Base-by-base conservation (phyloP, 163 green algal genomes). In the Chlamydomonas reinhardtii region DNA sequence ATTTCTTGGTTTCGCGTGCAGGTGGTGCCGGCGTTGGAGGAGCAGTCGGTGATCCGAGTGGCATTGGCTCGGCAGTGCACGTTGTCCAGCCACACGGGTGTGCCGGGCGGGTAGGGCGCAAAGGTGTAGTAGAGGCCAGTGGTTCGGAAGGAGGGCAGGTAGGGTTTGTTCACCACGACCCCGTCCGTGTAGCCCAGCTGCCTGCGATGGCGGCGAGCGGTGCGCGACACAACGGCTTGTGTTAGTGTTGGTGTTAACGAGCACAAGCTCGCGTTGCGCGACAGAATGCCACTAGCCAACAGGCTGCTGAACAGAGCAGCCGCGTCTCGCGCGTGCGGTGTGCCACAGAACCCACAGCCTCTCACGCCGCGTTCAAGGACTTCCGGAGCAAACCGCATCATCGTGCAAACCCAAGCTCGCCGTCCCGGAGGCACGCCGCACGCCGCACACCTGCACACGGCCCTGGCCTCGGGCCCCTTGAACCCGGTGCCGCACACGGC, bases 371-470 rank as follows among this genome's bases (percentile, higher is more conserved):
- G n/a, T n/a, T n/a, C n/a, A n/a, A n/a, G n/a, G n/a, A n/a, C n/a
- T n/a, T n/a, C n/a, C n/a, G n/a, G n/a, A n/a, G n/a, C n/a, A n/a
- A n/a, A n/a, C n/a, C n/a, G n/a, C n/a, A n/a, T n/a, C n/a, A n/a
- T n/a, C n/a, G n/a, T n/a, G n/a, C n/a, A n/a, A n/a, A n/a, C n/a
- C n/a, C n/a, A n/a, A n/a, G n/a, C n/a, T n/a, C n/a, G n/a, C n/a
- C n/a, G n/a, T n/a, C n/a, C n/a, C n/a, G n/a, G n/a, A n/a, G n/a
- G n/a, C n/a, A n/a, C n/a, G n/a, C n/a, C n/a, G n/a, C n/a, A n/a
- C n/a, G n/a, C n/a, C n/a, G n/a, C n/a, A n/a, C n/a, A 84, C 76
- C n/a, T 84, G 76, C 76, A 84, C 37, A 75, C 31, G 11, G 72
- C n/a, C 19, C 2, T 34, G 3, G 64, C 76, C n/a, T 29, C 64